Conservation (phyloP, 1,284 basidiomycete species). For the Cryptococcus hybrid region DNA sequence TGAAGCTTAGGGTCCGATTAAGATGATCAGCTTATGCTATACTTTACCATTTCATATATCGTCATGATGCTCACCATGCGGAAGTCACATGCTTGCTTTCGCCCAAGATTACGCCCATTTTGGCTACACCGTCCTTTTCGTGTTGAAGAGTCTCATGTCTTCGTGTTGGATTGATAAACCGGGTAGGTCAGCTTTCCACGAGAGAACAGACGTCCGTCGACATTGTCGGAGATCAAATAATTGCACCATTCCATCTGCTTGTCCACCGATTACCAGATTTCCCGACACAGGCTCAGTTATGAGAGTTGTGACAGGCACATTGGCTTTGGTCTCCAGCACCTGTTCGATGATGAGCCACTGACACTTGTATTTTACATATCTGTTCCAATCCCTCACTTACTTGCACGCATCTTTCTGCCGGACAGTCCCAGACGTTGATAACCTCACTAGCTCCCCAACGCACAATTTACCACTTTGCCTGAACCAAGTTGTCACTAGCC, state of each 20-base stretch:
- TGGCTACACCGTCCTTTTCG: constrained; percentile 9
- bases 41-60: neutral
- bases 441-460: constrained; percentile 25
- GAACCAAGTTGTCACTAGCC: constrained; percentile 32
- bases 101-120: constrained; percentile 30
- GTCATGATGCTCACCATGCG: constrained; percentile 24
- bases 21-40: constrained; percentile 2
- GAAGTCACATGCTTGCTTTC: constrained; percentile 30
- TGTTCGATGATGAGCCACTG: neutral
- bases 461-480: constrained; percentile 27
- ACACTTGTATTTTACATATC: neutral
- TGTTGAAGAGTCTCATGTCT: neutral
- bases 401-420: constrained; percentile 27
- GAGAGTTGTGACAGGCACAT: constrained; percentile 18
- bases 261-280: constrained; percentile 27
- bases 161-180: neutral
- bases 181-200: constrained; percentile 12
- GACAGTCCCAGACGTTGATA: constrained; percentile 40
- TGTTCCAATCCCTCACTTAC: constrained; percentile 10
- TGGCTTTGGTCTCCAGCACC: constrained; percentile 19
- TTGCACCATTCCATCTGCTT: constrained; percentile 26
- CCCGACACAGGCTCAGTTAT: constrained; percentile 35
- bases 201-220: constrained; percentile 15
- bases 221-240: constrained; percentile 29
- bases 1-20: constrained; percentile 13